Evolutionary conservation across 805 yeast species (phyloP), one percentile per base, ranked within the genome.

Genomic region (Saturnispora quitensis): DNA sequence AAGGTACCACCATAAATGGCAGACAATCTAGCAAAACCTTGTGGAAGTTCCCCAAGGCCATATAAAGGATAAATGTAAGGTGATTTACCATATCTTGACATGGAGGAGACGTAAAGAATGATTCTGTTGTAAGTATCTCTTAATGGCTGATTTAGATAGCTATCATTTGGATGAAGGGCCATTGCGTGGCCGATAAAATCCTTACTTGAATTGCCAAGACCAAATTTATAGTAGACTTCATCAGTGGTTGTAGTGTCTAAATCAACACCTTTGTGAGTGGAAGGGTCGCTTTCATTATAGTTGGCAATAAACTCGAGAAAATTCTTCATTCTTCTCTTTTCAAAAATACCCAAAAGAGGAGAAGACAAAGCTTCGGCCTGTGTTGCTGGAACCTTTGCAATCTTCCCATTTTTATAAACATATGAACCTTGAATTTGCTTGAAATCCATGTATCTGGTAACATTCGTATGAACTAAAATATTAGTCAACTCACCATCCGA

Each of bases 1-100:
- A 89, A 93, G 18, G 98, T 91, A 63, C 99, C 99, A 57, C 99
- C 99, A 65, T 93, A 89, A 58, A 93, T 91, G 25, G 99, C 99
- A 49, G 95, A 84, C 55, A 93, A 79, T 67, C 99, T 80, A 10
- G 98, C 97, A 73, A 93, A 93, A 8, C 97, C 99, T 72, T 93
- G 99, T n/a, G 99, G 99, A 54, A 93, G 76, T 69, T 93, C 99
- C 49, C 99, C 99, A 53, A 93, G 77, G 7, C 99, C 99, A 65
- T 93, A 93, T 62, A 91, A 74, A 46, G 99, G 99, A 66, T 93
- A 93, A 55, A 93, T 78, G 67, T 93, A 93, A 12, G 99, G 99
- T 7, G 96, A 87, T 70, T 90, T 90, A 53, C 99, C 98, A 68
- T 86, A 93, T 62, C 93, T 82, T 28, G 96, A 93, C 55, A 93